Percentiles rank a stretch among this genome's conserved stretches.
phyloP scores from a whole-genome alignment of 768 basidiomycete genomes.

The Crucibulum laeve region DNA sequence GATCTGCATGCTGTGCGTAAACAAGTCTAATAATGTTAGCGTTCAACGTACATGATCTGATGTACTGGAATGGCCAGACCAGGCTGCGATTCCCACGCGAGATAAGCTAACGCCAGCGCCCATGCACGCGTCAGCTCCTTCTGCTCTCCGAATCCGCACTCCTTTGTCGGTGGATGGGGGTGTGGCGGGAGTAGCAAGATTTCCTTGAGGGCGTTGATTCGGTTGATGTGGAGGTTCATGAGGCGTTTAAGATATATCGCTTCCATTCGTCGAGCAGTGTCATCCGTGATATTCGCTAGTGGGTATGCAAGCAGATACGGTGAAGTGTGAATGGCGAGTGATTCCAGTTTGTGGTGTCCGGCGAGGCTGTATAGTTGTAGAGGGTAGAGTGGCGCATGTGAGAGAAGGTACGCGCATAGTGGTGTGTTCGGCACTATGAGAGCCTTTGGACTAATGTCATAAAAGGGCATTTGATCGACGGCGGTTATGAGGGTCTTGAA shows the following conservation, averaged over 20 bases:
- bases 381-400: slow-evolving; percentile 27
- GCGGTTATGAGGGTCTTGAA: slow-evolving; percentile 42
- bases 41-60: not conserved
- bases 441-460: slow-evolving; percentile 15
- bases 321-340: slow-evolving; percentile 33
- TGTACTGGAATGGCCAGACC: slow-evolving; percentile 10
- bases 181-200: slow-evolving; percentile 17
- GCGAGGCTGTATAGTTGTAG: slow-evolving; percentile 39
- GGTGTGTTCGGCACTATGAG: slow-evolving; percentile 22
- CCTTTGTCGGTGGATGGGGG: slow-evolving; percentile 15
- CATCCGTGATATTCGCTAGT: slow-evolving; percentile 30
- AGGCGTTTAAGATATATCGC: slow-evolving; percentile 37
- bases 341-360: slow-evolving; percentile 23
- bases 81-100: slow-evolving; percentile 22
- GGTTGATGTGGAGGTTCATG: slow-evolving; percentile 29
- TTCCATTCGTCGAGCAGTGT: slow-evolving; percentile 31
- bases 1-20: slow-evolving; percentile 40
- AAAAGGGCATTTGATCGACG: slow-evolving; percentile 28
- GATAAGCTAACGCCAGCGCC: slow-evolving; percentile 20
- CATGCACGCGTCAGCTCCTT: slow-evolving; percentile 21
- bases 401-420: slow-evolving; percentile 26
- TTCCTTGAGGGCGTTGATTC: slow-evolving; percentile 28
- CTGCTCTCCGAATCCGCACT: slow-evolving; percentile 20
- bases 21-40: slow-evolving; percentile 37
- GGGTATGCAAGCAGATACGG: slow-evolving; percentile 31